Evolutionary conservation across 352 stramenopile genomes (phyloP).

Genomic region (Globisporangium lucens): DNA sequence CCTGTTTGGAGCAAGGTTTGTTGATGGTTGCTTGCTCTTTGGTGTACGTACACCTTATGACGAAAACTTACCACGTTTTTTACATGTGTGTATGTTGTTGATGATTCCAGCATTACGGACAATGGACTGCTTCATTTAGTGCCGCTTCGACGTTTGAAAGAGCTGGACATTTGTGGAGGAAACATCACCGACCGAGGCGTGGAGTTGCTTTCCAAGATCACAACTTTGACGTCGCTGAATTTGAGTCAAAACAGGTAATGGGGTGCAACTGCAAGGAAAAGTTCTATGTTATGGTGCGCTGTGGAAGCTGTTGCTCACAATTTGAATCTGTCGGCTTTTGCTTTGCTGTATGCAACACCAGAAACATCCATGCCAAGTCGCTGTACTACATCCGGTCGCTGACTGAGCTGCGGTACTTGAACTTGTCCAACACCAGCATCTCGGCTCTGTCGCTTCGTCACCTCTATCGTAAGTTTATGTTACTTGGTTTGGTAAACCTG

Average conservation of each 20-base stretch:
- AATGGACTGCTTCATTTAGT: conserved; percentile 64
- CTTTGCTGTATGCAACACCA: conserved; percentile 15
- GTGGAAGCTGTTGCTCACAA: not conserved
- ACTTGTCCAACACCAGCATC: conserved; percentile 76
- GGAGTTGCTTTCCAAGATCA: conserved; percentile 72
- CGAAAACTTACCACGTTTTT: no score
- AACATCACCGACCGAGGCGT: conserved; percentile 69
- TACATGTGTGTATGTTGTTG: not conserved
- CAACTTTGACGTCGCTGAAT: conserved; percentile 69
- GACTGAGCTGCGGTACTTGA: conserved; percentile 57
- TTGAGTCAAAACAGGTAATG: conserved; percentile 74
- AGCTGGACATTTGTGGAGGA: conserved; percentile 66
- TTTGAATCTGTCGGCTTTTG: not conserved
- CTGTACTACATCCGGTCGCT: conserved; percentile 57
- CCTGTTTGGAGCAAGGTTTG: conserved; percentile 70
- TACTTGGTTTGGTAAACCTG: not conserved
- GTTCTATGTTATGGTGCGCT: not conserved
- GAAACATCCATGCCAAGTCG: conserved; percentile 71
- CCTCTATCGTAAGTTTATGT: conserved; percentile 48
- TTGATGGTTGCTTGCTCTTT: not conserved
- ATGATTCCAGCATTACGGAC: conserved; percentile 49
- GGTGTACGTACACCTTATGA: no score
- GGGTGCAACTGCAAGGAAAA: no score
- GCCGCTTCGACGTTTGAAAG: conserved; percentile 42
- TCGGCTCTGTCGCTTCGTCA: conserved; percentile 63